A percentile compares a stretch with the other conserved stretches of the same genome.
Conservation (phyloP, 2,329 filamentous ascomycete species). For the Dothidotthia symphoricarpi region DNA sequence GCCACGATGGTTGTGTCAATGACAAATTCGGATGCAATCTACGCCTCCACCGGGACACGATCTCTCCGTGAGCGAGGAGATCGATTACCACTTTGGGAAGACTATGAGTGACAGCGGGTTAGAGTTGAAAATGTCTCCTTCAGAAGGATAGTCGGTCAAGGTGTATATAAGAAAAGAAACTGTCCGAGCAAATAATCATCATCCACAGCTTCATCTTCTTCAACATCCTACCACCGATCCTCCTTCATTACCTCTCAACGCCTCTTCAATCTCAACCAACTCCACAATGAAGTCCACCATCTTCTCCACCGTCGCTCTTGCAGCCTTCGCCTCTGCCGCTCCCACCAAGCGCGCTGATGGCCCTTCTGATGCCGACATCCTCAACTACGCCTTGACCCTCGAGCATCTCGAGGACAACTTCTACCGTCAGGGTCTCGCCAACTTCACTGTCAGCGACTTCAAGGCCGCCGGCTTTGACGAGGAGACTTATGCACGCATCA, state of each 20-base stretch:
- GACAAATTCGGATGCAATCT: no score
- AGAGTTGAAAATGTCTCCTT: no score
- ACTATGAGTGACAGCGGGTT: no score
- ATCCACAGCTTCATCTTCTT: not conserved
- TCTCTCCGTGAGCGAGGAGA: no score
- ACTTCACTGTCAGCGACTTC: conserved; percentile 48
- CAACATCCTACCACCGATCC: not conserved
- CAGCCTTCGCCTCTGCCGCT: conserved; percentile 7
- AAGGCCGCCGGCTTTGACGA: conserved; percentile 35
- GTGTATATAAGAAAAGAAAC: no score
- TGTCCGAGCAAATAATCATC: not conserved
- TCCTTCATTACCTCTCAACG: not conserved
- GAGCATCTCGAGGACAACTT: conserved; percentile 59
- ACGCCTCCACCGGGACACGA: no score
- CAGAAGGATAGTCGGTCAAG: no score
- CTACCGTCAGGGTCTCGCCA: conserved; percentile 59
- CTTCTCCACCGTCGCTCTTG: conserved; percentile 2
- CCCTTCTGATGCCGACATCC: conserved; percentile 32
- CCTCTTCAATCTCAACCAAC: not conserved
- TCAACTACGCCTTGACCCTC: conserved; percentile 48
- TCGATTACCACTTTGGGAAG: no score
- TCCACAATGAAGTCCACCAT: conserved; percentile 7
- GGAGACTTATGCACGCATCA: conserved; percentile 58
- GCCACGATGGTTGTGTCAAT: no score
- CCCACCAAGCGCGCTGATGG: conserved; percentile 27